Base-by-base conservation (phyloP, 495 filamentous ascomycete species). In the Rhypophila decipiens region DNA sequence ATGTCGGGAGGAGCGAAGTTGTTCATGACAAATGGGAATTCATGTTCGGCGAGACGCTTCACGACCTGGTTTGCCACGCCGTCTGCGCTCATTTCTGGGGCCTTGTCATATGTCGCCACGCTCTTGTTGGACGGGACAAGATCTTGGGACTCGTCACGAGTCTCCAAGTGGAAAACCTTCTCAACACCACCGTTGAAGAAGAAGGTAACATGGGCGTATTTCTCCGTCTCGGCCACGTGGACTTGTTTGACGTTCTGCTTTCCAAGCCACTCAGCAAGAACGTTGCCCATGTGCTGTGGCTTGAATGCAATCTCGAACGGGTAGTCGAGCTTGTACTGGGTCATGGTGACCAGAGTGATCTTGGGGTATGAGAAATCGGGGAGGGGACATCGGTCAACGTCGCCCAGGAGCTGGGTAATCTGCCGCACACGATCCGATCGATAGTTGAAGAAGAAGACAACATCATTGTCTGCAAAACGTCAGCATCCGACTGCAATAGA, bases 381-480 rank as follows among this genome's bases (percentile, higher is more conserved):
- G 51, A 73, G 76, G 42, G 91, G 89, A 15, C 88, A 93, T 56
- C 86, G 85, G 73, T 98, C 94, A 57, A 89, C 80, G 63, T 83
- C 86, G 59, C 93, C 94, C 22, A 98, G 73, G 37, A 97, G 75
- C 72, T 97, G 93, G 44, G 91, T 96, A 62, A 97, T 84, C 64
- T 98, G 91, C 56, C 94, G 88, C 42, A 95, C 90, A 65, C 93
- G 90, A 63, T 98, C 93, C 31, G 93, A 96, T 56, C 93, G 91
- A 79, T 98, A 98, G 80, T 98, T 98, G 86, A 98, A 98, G 82
- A 96, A 96, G 78, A 98, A 96, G 58, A 95, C 80, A 39, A 88
- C 91, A 61, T 98, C 93, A 51, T 83, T 78, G 62, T 96, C 88
- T 89, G 50, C 15, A 22, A 24, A 41, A 39, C 50, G 52, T 68